Evolutionary conservation across 345 rosid species (phyloP).

Genomic region (Cardiospermum halicacabum): DNA sequence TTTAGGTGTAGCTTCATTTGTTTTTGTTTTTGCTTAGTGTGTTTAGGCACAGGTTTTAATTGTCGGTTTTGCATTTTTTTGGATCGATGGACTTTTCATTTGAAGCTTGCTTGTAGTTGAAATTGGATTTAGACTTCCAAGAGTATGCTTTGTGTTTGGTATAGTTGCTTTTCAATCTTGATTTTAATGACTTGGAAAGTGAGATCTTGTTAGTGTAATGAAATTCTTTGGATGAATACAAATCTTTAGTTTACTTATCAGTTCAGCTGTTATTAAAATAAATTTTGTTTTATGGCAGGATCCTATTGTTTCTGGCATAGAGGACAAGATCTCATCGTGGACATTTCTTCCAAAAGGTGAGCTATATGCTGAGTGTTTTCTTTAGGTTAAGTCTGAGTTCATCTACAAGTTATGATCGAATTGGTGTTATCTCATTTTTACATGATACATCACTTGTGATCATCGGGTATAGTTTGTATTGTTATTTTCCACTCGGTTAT

Average conservation of each 20-base stretch:
- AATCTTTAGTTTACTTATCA: slow-evolving; percentile 1
- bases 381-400: background rate
- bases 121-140: background rate
- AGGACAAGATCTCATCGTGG: slow-evolving; percentile 92
- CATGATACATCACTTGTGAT: background rate
- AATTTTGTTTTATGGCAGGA: slow-evolving; percentile 36
- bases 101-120: background rate
- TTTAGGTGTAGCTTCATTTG: background rate
- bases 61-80: background rate
- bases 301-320: slow-evolving; percentile 83
- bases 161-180: background rate
- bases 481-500: background rate
- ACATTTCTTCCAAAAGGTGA: slow-evolving; percentile 95
- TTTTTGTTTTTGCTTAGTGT: background rate
- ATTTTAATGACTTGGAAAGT: background rate
- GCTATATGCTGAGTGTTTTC: background rate
- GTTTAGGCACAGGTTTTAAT: background rate
- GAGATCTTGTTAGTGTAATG: background rate
- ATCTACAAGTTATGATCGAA: background rate
- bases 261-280: background rate
- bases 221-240: background rate
- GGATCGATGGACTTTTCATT: background rate
- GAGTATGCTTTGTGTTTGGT: too few species aligned
- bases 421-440: background rate
- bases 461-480: background rate